Conservation (phyloP, 768 basidiomycete genomes). For the Termitomyces sp. region DNA sequence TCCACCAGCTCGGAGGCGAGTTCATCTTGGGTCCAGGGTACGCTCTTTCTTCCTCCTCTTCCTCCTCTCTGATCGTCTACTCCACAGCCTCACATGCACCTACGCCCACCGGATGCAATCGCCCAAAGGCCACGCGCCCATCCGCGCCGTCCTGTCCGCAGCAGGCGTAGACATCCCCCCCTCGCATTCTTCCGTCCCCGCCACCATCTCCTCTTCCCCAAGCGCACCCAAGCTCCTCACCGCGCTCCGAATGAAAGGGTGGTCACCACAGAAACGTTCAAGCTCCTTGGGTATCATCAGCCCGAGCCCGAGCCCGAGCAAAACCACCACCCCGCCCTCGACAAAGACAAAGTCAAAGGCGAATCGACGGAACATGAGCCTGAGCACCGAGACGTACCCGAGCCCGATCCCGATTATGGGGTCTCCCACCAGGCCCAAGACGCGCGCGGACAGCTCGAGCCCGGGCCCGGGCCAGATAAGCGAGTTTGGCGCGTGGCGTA, state of each 20-base stretch:
- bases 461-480: not conserved
- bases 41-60: constrained; percentile 14
- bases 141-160: constrained; percentile 62
- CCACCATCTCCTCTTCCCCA: not conserved
- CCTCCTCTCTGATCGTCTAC: not conserved
- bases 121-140: constrained; percentile 71
- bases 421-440: not conserved
- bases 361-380: not conserved
- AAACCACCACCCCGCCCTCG: not conserved
- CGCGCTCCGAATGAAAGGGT: not conserved
- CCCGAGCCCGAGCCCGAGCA: not conserved
- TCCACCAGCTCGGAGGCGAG: constrained; percentile 85
- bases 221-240: not conserved
- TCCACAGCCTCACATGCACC: constrained; percentile 54
- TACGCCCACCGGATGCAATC: constrained; percentile 87
- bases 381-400: not conserved
- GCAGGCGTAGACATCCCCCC: constrained; percentile 37
- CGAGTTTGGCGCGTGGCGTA: not conserved
- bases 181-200: not conserved
- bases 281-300: not conserved
- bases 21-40: constrained; percentile 58
- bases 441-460: not conserved
- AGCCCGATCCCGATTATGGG: too few relatives aligned
- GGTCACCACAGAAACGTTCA: not conserved
- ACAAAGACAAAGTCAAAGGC: not conserved